Percentiles rank a stretch among this genome's conserved stretches.
Conservation (phyloP, 352 stramenopile species). For the Pythium rishiriense region DNA sequence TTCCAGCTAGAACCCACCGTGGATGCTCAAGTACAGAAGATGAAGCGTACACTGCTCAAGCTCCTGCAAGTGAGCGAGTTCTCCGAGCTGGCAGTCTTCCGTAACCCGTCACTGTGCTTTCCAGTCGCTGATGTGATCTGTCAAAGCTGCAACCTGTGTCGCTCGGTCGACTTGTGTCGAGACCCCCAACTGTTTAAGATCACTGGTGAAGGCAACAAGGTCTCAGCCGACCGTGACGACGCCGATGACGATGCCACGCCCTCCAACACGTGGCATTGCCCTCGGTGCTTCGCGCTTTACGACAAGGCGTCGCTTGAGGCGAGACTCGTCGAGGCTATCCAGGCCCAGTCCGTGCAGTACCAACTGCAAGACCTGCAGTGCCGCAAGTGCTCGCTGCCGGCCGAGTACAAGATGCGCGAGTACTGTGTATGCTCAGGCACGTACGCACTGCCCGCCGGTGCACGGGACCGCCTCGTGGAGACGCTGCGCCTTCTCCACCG, state of each 20-base stretch:
- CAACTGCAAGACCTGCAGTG: conserved; percentile 92
- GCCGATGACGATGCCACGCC: conserved; percentile 21
- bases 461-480: conserved; percentile 45
- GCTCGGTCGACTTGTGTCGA: conserved; percentile 96
- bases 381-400: conserved; percentile 72
- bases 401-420: conserved; percentile 72
- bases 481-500: conserved; percentile 64
- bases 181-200: conserved; percentile 90
- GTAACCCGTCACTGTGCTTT: conserved; percentile 94
- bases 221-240: conserved; percentile 25
- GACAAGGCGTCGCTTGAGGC: conserved; percentile 90
- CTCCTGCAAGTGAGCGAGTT: conserved; percentile 79
- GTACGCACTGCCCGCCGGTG: conserved; percentile 41
- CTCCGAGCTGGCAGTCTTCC: conserved; percentile 84
- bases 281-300: conserved; percentile 91
- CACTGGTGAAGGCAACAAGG: conserved; percentile 36
- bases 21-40: conserved; percentile 86
- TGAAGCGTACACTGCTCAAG: conserved; percentile 91
- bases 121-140: conserved; percentile 98
- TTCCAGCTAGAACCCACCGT: conserved; percentile 93
- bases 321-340: conserved; percentile 89
- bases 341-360: conserved; percentile 88
- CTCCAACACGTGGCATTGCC: conserved; percentile 83
- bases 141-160: conserved; percentile 93
- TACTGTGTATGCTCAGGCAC: conserved; percentile 84